These are phyloP conservation scores for Angophora floribunda DNA, from an alignment of 345 rosid genomes.

Conservation along the genomic window DNA sequence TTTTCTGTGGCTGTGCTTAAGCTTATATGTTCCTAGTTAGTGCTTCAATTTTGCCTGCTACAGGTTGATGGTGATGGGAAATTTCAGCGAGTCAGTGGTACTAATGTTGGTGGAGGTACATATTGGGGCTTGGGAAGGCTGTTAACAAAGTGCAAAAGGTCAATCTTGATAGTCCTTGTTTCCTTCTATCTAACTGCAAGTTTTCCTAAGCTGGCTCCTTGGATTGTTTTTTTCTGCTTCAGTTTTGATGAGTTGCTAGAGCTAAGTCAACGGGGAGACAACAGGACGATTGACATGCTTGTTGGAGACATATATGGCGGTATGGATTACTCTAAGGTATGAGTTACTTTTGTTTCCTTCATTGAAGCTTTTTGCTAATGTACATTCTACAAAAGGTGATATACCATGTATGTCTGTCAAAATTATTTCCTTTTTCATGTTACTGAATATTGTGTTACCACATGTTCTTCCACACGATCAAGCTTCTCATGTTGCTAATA, in stretches of 20 bases:
- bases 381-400: not conserved
- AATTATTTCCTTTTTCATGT: not conserved
- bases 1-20: not conserved
- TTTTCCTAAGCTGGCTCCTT: not conserved
- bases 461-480: not conserved
- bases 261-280: slow-evolving; percentile 95
- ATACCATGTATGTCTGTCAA: not conserved
- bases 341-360: not conserved
- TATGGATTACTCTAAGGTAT: slow-evolving; percentile 89
- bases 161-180: slow-evolving; percentile 1
- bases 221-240: not conserved
- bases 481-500: not conserved
- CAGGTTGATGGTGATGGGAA: slow-evolving; percentile 99
- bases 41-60: not conserved
- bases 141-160: slow-evolving; percentile 94
- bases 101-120: slow-evolving; percentile 99
- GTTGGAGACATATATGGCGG: slow-evolving; percentile 99
- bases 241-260: slow-evolving; percentile 97
- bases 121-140: slow-evolving; percentile 98
- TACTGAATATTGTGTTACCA: not conserved
- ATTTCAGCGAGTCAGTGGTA: slow-evolving; percentile 92
- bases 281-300: slow-evolving; percentile 90
- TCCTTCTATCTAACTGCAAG: not conserved
- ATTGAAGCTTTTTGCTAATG: not conserved
- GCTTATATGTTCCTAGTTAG: not conserved